Percentiles rank a stretch among this genome's conserved stretches.
Conservation (phyloP, 257 asterid species). For the Solanum appendiculatum region DNA sequence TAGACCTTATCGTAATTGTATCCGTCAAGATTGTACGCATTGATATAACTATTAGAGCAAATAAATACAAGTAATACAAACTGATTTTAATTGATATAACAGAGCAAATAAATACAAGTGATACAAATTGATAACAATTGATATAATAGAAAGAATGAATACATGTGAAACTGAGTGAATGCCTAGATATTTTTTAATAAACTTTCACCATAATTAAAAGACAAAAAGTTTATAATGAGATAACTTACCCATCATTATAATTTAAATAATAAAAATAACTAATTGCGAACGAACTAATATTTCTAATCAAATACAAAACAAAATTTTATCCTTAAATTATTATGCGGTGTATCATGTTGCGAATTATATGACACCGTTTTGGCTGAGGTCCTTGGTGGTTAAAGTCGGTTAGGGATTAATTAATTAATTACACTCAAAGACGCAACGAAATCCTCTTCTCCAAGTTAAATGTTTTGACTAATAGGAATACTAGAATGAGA, state of each 20-base stretch:
- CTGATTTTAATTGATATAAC: too few species aligned
- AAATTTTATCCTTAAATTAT: too few species aligned
- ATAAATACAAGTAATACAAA: rapidly evolving
- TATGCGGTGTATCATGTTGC: not conserved
- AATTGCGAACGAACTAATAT: too few species aligned
- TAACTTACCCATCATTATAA: too few species aligned
- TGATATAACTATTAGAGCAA: too few species aligned
- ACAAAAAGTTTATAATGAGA: too few species aligned
- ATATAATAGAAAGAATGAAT: too few species aligned
- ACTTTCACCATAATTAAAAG: not conserved
- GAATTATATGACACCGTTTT: not conserved
- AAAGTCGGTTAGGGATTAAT: not conserved
- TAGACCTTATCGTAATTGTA: not conserved
- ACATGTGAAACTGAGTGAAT: not conserved
- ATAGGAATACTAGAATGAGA: not conserved
- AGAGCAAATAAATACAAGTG: not conserved
- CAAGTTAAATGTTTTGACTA: not conserved
- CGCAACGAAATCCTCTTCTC: not conserved
- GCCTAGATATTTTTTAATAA: too few species aligned
- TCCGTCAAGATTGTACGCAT: too few species aligned
- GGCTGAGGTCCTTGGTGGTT: not conserved
- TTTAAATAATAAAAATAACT: too few species aligned
- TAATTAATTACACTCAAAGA: not conserved
- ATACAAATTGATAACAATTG: too few species aligned
- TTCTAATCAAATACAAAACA: too few species aligned